Evolutionary conservation across 306 rosid genomes (phyloP).

Genomic region (Mimosa pudica): DNA sequence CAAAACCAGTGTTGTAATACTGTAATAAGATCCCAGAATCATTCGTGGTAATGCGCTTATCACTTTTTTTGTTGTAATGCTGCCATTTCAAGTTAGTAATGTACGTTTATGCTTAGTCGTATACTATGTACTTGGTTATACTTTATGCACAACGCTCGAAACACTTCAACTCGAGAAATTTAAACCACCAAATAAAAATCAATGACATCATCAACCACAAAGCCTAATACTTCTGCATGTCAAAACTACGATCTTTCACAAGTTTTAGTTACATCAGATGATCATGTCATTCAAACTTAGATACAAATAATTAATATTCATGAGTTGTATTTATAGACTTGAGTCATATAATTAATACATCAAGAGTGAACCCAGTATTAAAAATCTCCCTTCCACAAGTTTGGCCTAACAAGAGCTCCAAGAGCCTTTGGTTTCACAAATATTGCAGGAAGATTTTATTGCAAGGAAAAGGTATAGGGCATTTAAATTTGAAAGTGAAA

Average conservation of each 20-base stretch:
- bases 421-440: not conserved
- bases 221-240: not conserved
- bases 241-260: not conserved
- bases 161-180: not conserved
- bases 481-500: not conserved
- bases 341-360: not conserved
- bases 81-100: not conserved
- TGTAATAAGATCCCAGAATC: not conserved
- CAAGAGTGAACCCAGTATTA: not conserved
- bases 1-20: not conserved
- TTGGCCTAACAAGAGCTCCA: not conserved
- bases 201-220: not conserved
- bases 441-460: not conserved
- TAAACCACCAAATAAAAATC: not conserved
- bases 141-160: not conserved
- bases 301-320: no score
- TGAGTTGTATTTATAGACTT: no score
- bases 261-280: not conserved
- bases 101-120: not conserved
- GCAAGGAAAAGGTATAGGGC: not conserved
- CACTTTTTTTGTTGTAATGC: not conserved
- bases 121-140: not conserved
- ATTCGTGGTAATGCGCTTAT: not conserved
- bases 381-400: not conserved
- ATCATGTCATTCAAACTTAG: no score